Percentiles rank a stretch among this genome's conserved stretches.
phyloP scores from a whole-genome alignment of 2,329 filamentous ascomycete species.

The Davidsoniella eucalypti region DNA sequence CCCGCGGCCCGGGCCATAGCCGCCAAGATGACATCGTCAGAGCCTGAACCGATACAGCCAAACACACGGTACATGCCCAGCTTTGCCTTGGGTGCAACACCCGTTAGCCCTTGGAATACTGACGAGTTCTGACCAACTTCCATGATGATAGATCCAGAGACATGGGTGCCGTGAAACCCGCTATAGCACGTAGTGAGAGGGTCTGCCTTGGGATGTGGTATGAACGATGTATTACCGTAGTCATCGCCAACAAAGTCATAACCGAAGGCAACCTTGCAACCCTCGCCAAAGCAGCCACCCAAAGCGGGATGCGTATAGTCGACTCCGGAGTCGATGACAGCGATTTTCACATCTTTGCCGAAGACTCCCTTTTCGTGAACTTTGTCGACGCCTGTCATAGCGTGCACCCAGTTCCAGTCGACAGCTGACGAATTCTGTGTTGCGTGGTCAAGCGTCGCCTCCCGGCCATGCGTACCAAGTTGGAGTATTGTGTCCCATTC shows the following conservation, averaged over 20 bases:
- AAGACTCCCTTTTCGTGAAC: constrained; percentile 23
- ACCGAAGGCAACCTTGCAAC: constrained; percentile 41
- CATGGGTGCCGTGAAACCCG: constrained; percentile 23
- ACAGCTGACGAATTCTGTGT: neutral
- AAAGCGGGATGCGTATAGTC: constrained; percentile 40
- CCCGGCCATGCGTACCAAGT: no score
- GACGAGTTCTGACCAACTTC: constrained; percentile 7
- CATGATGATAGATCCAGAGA: constrained; percentile 17
- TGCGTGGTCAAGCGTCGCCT: neutral
- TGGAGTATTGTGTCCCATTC: neutral
- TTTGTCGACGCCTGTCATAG: constrained; percentile 24
- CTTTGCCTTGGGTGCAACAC: constrained; percentile 16
- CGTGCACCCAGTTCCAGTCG: constrained; percentile 16
- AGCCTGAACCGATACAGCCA: constrained; percentile 10
- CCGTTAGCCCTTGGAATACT: constrained; percentile 12
- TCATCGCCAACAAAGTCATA: constrained; percentile 40
- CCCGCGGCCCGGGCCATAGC: constrained; percentile 16
- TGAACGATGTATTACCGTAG: constrained; percentile 23
- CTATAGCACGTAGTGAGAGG: constrained; percentile 10
- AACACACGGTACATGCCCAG: constrained; percentile 16
- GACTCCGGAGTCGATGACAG: constrained; percentile 25
- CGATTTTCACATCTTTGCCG: constrained; percentile 23
- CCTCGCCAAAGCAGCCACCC: constrained; percentile 45
- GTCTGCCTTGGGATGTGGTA: constrained; percentile 22
- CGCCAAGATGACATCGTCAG: constrained; percentile 16